Evolutionary conservation across 2,329 filamentous ascomycete species (phyloP).

Genomic region (Colletotrichum tabaci): DNA sequence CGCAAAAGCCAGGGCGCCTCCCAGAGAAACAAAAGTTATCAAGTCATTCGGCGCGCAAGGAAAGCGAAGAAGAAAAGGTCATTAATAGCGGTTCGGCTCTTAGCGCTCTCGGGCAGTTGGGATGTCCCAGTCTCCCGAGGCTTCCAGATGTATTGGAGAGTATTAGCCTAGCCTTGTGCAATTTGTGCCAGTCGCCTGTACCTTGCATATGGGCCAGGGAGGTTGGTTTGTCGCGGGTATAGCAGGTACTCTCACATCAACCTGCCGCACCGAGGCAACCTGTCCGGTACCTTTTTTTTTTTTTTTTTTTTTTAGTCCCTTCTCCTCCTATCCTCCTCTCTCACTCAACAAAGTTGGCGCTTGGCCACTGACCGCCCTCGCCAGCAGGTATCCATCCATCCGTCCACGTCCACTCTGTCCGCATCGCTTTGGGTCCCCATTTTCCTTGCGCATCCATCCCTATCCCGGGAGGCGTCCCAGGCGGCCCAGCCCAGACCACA

Average conservation of each 20-base stretch:
- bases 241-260: constrained; percentile 28
- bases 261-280: constrained; percentile 12
- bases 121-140: constrained; percentile 39
- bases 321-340: neutral
- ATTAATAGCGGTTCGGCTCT: constrained; percentile 31
- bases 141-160: constrained; percentile 35
- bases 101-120: constrained; percentile 26
- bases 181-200: constrained; percentile 40
- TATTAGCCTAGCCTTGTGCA: constrained; percentile 40
- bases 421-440: constrained; percentile 13
- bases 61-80: constrained; percentile 18
- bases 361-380: constrained; percentile 24
- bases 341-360: neutral
- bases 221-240: constrained; percentile 37
- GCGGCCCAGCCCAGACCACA: constrained; percentile 23
- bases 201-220: constrained; percentile 39
- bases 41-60: constrained; percentile 28
- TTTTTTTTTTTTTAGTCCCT: neutral
- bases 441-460: constrained; percentile 2
- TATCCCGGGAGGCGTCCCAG: neutral
- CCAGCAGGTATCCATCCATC: neutral
- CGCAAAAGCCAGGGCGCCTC: constrained; percentile 15
- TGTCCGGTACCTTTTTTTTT: constrained; percentile 5
- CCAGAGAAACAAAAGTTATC: constrained; percentile 19
- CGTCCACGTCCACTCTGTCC: neutral